Base-by-base conservation (phyloP, 1,284 basidiomycete species). In the Hymenochaete sp. region DNA sequence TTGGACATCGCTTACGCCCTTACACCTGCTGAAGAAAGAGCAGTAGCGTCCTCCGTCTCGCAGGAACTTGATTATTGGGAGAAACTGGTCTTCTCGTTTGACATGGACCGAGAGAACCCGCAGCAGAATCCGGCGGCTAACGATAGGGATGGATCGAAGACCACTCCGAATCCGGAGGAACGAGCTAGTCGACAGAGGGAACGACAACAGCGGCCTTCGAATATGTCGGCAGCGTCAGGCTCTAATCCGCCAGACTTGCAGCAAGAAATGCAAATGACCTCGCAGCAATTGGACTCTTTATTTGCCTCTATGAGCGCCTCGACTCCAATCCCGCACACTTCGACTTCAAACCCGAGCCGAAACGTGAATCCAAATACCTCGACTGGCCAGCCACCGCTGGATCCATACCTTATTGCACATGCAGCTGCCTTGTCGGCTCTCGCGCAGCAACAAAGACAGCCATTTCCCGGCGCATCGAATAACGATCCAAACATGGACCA, bases 51-150 rank as follows among this genome's bases (percentile, higher is more conserved):
- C 24, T 46, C 44, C 16, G 40, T 50, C 22, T 19, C 36, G 6
- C 40, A 44, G 27, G 49, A 51, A 24, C 49, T 51, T 18, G 41
- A 40, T 32, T 44, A 44, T 19, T 51, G 49, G 49, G 49, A 51
- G 42, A 43, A 42, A 11, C 32, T 51, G 25, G 49, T 51, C 6
- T 51, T 51, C 27, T 51, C 49, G 13, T 51, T 51, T 36, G 32
- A 35, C 32, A 51, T 51, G 49, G 49, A 51, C 4, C 49, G 49
- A 14, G 44, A 47, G 7, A 39, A 22, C 13, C 27, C 38, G 31
- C 36, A 29, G 28, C 19, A 32, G 5, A 27, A 37, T 37, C 14
- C 33, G 16, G 43, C n/a, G 14, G 22, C 35, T 32, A 19, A 21
- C 18, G 13, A n/a, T 21, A 45, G 27, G 29, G 14, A 28, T 18